These are phyloP conservation scores for Aspergillus ochraceus DNA, from an alignment of 2,329 filamentous ascomycete species.

Conservation along the genomic window DNA sequence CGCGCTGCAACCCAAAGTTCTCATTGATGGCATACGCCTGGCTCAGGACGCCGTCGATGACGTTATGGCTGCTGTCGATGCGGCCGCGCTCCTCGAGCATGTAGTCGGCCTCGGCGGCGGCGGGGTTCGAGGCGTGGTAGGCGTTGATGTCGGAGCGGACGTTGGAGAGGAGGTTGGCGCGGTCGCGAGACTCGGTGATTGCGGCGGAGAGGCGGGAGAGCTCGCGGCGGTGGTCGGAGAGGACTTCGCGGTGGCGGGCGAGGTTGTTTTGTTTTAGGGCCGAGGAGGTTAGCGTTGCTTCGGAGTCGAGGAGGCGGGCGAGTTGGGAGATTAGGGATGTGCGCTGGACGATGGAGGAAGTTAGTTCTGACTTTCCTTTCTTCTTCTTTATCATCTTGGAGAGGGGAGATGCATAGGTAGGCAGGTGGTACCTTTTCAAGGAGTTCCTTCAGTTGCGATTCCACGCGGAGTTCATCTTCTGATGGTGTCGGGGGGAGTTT, in stretches of 20 bases:
- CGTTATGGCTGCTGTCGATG: conserved; percentile 84
- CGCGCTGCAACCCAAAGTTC: conserved; percentile 81
- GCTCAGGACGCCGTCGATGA: conserved; percentile 86
- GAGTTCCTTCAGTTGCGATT: conserved; percentile 79
- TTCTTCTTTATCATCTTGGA: too few relatives aligned
- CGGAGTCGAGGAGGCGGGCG: conserved; percentile 85
- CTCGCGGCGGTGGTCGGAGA: conserved; percentile 82
- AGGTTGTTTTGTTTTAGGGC: conserved; percentile 98
- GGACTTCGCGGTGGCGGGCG: conserved; percentile 83
- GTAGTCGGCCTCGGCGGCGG: conserved; percentile 86
- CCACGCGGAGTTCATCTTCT: conserved; percentile 77
- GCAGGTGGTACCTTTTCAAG: conserved; percentile 55
- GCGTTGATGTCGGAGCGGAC: conserved; percentile 90
- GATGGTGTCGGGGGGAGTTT: conserved; percentile 80
- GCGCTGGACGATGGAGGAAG: conserved; percentile 56
- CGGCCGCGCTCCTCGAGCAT: conserved; percentile 87
- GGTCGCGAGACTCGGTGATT: conserved; percentile 76
- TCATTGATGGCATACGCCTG: conserved; percentile 98
- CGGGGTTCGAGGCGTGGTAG: conserved; percentile 80
- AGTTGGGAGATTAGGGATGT: conserved; percentile 80
- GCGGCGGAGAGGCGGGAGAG: conserved; percentile 71
- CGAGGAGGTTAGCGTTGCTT: conserved; percentile 80
- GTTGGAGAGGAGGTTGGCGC: conserved; percentile 85
- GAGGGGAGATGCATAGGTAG: too few relatives aligned
- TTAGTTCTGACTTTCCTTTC: too few relatives aligned